Base-by-base conservation (phyloP, 345 rosid species). In the thale cress (Arabidopsis thaliana) region DNA sequence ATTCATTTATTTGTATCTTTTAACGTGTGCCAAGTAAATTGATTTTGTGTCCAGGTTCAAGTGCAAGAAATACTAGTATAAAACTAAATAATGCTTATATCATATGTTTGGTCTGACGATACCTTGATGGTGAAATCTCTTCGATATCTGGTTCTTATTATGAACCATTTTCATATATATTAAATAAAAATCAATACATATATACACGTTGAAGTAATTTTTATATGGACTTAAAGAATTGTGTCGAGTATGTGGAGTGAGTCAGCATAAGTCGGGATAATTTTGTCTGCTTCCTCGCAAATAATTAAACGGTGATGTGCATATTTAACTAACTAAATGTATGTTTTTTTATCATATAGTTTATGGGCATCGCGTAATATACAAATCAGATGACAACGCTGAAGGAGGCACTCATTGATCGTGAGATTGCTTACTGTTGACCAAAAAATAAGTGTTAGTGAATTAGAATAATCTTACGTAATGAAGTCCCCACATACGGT, bases 211-310 rank as follows among this genome's bases (percentile, higher is more conserved):
- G 40, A 74, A 48, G 45, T 28, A 0, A 46, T 25, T 8, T 4
- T 25, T 2, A 5, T 22, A 5, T 22, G 34, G 38, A 36, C n/a
- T 24, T 60, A 55, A 10, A 61, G 50, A 61, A 67, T 28, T 13
- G 10, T 16, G 48, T 8, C 30, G 73, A 51, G 58, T 62, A 46
- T 76, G 20, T 37, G 59, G 70, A 55, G 53, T 62, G 64, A 52
- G 79, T 61, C 75, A 76, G 79, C 65, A 42, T 44, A 7, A 74
- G 72, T 23, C 4, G 51, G 65, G 23, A 65, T 44, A 53, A 13
- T 34, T 57, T 65, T 57, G 78, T 65, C 66, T 34, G 57, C 7
- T 74, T 74, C 36, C 42, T 65, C 5, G 8, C 32, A 30, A n/a
- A 74, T 74, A 45, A 74, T 74, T 56, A 45, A 69, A 42, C 37